These are phyloP conservation scores for Geoglossum glabrum DNA, from an alignment of 495 filamentous ascomycete genomes.

Conservation along the genomic window DNA sequence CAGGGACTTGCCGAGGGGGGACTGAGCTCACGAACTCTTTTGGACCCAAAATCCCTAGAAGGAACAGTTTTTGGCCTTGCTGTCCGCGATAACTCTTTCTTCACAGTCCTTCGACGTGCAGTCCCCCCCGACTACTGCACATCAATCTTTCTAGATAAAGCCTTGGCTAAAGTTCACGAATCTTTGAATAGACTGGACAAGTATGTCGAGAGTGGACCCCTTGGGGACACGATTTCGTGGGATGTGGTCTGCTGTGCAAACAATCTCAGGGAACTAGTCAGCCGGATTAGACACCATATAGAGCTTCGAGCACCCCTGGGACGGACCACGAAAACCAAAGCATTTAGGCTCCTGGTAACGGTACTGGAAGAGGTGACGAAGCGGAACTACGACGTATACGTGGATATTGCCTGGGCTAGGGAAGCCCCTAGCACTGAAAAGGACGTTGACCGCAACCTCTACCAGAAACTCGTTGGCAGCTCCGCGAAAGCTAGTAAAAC, in stretches of 20 bases:
- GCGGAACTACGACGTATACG: slow-evolving; percentile 27
- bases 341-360: slow-evolving; percentile 22
- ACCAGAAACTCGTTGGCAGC: slow-evolving; percentile 22
- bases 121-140: slow-evolving; percentile 28
- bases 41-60: slow-evolving; percentile 25
- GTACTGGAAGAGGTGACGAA: slow-evolving; percentile 24
- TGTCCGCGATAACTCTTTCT: slow-evolving; percentile 26
- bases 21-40: slow-evolving; percentile 20
- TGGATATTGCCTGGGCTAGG: slow-evolving; percentile 22
- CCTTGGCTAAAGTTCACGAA: slow-evolving; percentile 20
- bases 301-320: slow-evolving; percentile 16
- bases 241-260: slow-evolving; percentile 19
- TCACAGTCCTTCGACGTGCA: slow-evolving; percentile 24
- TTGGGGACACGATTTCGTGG: slow-evolving; percentile 4
- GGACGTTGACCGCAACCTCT: slow-evolving; percentile 29
- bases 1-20: slow-evolving; percentile 18
- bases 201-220: slow-evolving; percentile 22
- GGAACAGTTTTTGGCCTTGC: slow-evolving; percentile 31
- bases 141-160: slow-evolving; percentile 28
- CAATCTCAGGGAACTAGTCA: slow-evolving; percentile 18
- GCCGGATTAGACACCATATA: slow-evolving; percentile 21
- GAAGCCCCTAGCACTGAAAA: slow-evolving; percentile 22
- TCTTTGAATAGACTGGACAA: slow-evolving; percentile 22
- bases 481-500: slow-evolving; percentile 12
- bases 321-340: slow-evolving; percentile 1